A percentile compares a stretch with the other conserved stretches of the same genome.
These are phyloP conservation scores for Sugiyamaella qingdaonensis DNA, from an alignment of 805 yeast genomes.

Conservation along the genomic window DNA sequence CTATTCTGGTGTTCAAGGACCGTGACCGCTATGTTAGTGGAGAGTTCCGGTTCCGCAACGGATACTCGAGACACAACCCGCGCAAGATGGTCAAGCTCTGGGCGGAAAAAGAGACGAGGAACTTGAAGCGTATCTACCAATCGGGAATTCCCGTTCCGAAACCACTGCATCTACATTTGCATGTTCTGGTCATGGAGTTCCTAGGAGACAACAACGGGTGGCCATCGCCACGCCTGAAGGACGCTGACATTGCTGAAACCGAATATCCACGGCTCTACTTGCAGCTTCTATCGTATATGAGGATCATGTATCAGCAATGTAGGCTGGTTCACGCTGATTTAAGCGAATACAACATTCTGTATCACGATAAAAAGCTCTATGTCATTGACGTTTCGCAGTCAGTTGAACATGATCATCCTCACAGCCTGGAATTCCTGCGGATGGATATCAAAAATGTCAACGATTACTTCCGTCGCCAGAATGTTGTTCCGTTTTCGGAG, in stretches of 20 bases:
- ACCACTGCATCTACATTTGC: constrained; percentile 82
- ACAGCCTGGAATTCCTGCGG: constrained; percentile 88
- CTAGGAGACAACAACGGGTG: constrained; percentile 70
- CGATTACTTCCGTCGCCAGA: constrained; percentile 73
- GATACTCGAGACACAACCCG: constrained; percentile 81
- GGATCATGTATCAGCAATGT: constrained; percentile 83
- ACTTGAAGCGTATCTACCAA: constrained; percentile 72
- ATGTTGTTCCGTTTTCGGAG: constrained; percentile 76
- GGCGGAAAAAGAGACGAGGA: constrained; percentile 98
- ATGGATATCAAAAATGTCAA: constrained; percentile 98
- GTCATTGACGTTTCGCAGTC: constrained; percentile 96
- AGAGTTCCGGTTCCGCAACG: constrained; percentile 86
- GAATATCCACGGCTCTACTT: constrained; percentile 66
- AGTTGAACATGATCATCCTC: constrained; percentile 97
- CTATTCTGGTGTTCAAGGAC: constrained; percentile 94
- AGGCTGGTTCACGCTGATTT: constrained; percentile 94
- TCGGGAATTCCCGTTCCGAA: constrained; percentile 91
- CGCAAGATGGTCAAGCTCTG: constrained; percentile 96
- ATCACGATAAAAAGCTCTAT: constrained; percentile 68
- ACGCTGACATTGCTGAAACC: constrained; percentile 67
- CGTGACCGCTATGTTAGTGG: constrained; percentile 95
- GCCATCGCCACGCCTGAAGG: constrained; percentile 87
- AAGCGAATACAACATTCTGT: constrained; percentile 88
- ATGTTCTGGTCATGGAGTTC: constrained; percentile 93
- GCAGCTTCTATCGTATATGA: constrained; percentile 77